Conservation (phyloP, 495 filamentous ascomycete genomes). For the Pyrenopolyporus hunteri region DNA sequence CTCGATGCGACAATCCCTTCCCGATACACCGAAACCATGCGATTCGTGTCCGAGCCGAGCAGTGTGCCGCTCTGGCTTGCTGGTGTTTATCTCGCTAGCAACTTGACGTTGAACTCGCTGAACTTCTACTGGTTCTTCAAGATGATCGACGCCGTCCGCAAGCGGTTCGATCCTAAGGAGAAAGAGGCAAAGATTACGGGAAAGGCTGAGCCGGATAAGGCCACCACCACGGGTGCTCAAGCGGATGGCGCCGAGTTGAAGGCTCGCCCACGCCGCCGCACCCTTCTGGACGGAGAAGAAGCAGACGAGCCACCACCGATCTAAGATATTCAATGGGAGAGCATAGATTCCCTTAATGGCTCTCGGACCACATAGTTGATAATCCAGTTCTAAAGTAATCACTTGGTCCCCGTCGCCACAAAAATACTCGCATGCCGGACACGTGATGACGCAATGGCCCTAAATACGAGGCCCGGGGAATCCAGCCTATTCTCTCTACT, state of each 20-base stretch:
- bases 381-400: neutral
- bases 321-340: slow-evolving; percentile 10
- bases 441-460: neutral
- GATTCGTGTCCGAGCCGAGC: slow-evolving; percentile 51
- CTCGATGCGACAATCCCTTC: slow-evolving; percentile 42
- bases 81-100: slow-evolving; percentile 73
- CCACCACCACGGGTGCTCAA: slow-evolving; percentile 23
- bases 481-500: neutral
- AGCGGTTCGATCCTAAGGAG: slow-evolving; percentile 76
- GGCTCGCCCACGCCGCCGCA: slow-evolving; percentile 34
- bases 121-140: slow-evolving; percentile 98
- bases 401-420: neutral
- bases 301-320: slow-evolving; percentile 41
- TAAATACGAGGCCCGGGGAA: neutral
- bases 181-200: slow-evolving; percentile 31
- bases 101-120: slow-evolving; percentile 79
- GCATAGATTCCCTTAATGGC: neutral
- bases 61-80: slow-evolving; percentile 82
- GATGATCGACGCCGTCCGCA: slow-evolving; percentile 91
- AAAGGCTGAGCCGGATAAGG: slow-evolving; percentile 18
- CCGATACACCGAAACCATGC: slow-evolving; percentile 52
- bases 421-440: no score
- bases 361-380: neutral
- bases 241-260: slow-evolving; percentile 14
- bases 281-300: slow-evolving; percentile 43